Conservation (phyloP, 768 basidiomycete species). For the Fistulinella prunicolor region DNA sequence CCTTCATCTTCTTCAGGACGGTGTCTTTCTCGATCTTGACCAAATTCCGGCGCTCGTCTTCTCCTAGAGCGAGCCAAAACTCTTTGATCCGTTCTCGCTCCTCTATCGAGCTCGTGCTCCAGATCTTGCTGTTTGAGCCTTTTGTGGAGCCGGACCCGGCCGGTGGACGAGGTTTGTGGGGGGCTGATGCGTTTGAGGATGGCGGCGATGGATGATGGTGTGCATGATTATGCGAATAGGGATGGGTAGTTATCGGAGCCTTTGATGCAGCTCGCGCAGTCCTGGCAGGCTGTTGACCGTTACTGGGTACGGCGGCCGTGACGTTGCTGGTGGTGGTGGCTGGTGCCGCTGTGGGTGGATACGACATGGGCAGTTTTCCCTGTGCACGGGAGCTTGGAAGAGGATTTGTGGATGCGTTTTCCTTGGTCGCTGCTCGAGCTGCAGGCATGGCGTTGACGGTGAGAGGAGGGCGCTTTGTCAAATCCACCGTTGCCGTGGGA, state of each 20-base stretch:
- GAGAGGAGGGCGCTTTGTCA: slow-evolving; percentile 40
- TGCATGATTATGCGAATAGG: slow-evolving; percentile 47
- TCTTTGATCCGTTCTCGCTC: slow-evolving; percentile 97
- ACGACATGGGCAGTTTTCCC: slow-evolving; percentile 92
- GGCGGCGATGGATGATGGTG: slow-evolving; percentile 54
- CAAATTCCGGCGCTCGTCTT: slow-evolving; percentile 85
- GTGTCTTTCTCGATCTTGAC: slow-evolving; percentile 99
- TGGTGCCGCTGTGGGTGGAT: slow-evolving; percentile 33
- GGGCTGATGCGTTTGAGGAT: slow-evolving; percentile 33
- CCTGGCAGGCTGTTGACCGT: slow-evolving; percentile 33
- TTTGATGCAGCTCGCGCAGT: slow-evolving; percentile 54
- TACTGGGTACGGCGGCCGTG: slow-evolving; percentile 25
- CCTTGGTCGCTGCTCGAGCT: slow-evolving; percentile 38
- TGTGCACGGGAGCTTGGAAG: slow-evolving; percentile 80
- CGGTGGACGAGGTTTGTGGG: slow-evolving; percentile 32
- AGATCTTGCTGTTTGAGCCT: slow-evolving; percentile 68
- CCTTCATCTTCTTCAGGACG: slow-evolving; percentile 98
- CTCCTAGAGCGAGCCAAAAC: slow-evolving; percentile 93
- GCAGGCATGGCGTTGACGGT: slow-evolving; percentile 43
- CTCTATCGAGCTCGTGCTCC: slow-evolving; percentile 88
- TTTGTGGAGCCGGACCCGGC: slow-evolving; percentile 25
- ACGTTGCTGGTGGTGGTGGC: slow-evolving; percentile 35
- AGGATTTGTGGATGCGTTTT: slow-evolving; percentile 36
- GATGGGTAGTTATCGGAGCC: slow-evolving; percentile 51
- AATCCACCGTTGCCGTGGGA: slow-evolving; percentile 33